Conservation (phyloP, 176 grass and related monocot species). For the Phragmites australis region DNA sequence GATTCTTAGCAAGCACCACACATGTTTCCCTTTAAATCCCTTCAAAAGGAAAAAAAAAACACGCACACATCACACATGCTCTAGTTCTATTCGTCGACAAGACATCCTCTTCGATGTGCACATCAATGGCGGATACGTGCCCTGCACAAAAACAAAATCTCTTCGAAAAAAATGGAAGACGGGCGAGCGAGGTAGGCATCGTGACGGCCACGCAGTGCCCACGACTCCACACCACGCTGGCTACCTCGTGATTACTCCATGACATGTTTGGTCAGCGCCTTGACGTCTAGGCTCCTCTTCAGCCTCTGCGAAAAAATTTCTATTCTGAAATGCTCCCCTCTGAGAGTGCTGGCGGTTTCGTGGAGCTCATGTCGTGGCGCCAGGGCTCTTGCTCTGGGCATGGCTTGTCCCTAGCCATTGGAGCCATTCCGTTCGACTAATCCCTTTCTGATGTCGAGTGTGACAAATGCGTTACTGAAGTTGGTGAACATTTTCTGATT, state of each 20-base stretch:
- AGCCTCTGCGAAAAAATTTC: not conserved
- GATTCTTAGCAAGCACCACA: no score
- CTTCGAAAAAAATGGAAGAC: not conserved
- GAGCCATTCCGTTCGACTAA: not conserved
- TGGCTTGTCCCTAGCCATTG: constrained; percentile 17
- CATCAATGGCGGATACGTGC: constrained; percentile 51
- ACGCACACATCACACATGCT: no score
- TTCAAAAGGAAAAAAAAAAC: no score
- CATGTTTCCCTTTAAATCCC: no score
- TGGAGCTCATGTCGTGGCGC: constrained; percentile 22
- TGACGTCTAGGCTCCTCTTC: not conserved
- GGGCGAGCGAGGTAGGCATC: constrained; percentile 11
- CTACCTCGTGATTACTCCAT: not conserved
- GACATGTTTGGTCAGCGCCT: not conserved
- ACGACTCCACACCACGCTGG: constrained; percentile 34
- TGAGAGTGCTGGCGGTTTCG: not conserved
- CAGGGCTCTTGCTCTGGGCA: not conserved
- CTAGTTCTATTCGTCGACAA: no score
- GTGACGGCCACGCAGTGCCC: constrained; percentile 48
- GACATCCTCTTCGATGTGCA: constrained; percentile 27
- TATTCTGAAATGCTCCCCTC: not conserved
- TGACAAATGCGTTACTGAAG: not conserved
- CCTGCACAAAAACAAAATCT: constrained; percentile 22
- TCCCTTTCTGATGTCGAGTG: not conserved
- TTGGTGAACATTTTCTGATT: not conserved